phyloP scores from a whole-genome alignment of 2,329 filamentous ascomycete species.

The Nothopassalora personata region DNA sequence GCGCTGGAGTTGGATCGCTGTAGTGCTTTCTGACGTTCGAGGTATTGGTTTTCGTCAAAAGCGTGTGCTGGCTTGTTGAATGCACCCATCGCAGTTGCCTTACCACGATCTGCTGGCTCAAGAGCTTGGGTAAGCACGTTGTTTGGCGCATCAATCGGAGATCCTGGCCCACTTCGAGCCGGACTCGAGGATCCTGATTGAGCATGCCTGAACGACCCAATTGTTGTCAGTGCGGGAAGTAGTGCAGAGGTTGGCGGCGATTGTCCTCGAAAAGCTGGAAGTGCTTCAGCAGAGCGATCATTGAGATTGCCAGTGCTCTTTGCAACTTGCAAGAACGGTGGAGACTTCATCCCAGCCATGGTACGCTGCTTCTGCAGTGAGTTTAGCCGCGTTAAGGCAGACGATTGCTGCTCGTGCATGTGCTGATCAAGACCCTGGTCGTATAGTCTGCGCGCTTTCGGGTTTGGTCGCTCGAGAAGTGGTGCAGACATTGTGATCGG shows the following conservation, averaged over 20 bases:
- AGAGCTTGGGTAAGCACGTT: slow-evolving; percentile 57
- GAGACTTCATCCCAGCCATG: slow-evolving; percentile 47
- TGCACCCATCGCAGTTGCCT: slow-evolving; percentile 68
- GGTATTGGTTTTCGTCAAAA: slow-evolving; percentile 81
- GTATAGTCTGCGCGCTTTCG: slow-evolving; percentile 70
- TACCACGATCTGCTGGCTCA: slow-evolving; percentile 71
- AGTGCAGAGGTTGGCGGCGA: slow-evolving; percentile 40
- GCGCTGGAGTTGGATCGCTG: slow-evolving; percentile 48
- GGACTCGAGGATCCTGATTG: slow-evolving; percentile 36
- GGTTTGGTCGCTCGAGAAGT: slow-evolving; percentile 58
- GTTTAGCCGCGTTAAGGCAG: slow-evolving; percentile 72
- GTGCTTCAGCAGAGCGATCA: slow-evolving; percentile 35
- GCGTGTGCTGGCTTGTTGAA: slow-evolving; percentile 68
- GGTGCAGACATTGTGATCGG: slow-evolving; percentile 20
- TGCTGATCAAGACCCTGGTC: slow-evolving; percentile 77
- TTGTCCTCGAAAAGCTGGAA: slow-evolving; percentile 28
- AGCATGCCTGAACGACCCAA: slow-evolving; percentile 34
- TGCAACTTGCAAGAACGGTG: slow-evolving; percentile 29
- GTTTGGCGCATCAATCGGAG: slow-evolving; percentile 63
- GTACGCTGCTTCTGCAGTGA: slow-evolving; percentile 63
- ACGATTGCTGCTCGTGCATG: slow-evolving; percentile 72
- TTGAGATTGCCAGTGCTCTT: slow-evolving; percentile 64
- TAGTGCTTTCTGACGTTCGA: slow-evolving; percentile 74
- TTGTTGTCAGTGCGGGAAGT: slow-evolving; percentile 32
- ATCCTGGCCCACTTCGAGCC: slow-evolving; percentile 35